Base-by-base conservation (phyloP, 352 stramenopile genomes). In the Pythium periplocum region DNA sequence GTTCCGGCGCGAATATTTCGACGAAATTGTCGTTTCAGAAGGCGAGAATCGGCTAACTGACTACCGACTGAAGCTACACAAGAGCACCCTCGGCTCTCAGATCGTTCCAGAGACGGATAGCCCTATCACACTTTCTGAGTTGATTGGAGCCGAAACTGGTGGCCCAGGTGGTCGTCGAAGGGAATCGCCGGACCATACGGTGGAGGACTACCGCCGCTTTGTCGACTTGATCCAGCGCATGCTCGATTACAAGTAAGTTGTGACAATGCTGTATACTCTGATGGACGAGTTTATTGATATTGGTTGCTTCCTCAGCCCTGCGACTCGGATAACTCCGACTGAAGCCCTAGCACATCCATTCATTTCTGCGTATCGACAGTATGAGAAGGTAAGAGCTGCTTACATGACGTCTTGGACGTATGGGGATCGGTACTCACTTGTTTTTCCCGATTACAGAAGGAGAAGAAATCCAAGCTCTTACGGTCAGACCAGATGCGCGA, bases 321-420 rank as follows among this genome's bases (percentile, higher is more conserved):
- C 71, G 2, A 81, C 87, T 26, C 77, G 96, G 47, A 98, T 99
- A 61, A 90, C 73, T 7, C 94, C 96, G 45, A 75, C 77, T 0
- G 84, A 98, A 62, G 95, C 95, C n/a, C 71, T 98, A 40, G 62
- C 83, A 9, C 96, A 99, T 68, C 89, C 95, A 1, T 99, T 98
- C 57, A 78, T 98, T 37, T 68, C 66, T 10, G 59, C 59, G n/a
- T 61, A 68, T 49, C 66, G 64, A 2, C 62, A 79, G 45, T 61
- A 53, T 2, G 71, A 86, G 50, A 62, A 69, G 55, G 64, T 77
- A 40, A 6, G 68, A 26, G 17, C 17, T 26, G 17, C 17, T 26
- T 26, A 26, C 17, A 26, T 26, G 17, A 26, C 17, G 17, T 26
- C 17, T 26, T 26, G 17, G 17, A 26, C 17, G 17, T 26, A 26